These are phyloP conservation scores for Ganoderma lucidum DNA, from an alignment of 1,284 basidiomycete species.

Conservation along the genomic window DNA sequence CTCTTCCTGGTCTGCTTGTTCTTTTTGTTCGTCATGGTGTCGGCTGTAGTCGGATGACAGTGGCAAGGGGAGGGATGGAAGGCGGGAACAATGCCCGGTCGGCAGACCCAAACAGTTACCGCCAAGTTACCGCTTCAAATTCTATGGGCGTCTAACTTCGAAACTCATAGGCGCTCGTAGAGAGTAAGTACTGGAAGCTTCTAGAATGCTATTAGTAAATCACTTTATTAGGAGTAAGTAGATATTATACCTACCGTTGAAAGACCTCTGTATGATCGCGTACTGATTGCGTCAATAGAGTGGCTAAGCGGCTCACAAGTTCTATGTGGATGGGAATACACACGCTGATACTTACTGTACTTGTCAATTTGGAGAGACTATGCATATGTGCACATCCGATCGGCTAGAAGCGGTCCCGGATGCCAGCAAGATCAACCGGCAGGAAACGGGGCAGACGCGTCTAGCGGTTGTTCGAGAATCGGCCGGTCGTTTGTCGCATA, in stretches of 20 bases:
- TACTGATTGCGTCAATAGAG: too few species aligned
- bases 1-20: conserved; percentile 42
- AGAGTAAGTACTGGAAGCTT: neutral
- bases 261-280: too few species aligned
- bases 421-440: neutral
- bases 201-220: neutral
- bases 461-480: neutral
- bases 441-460: neutral
- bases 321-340: too few species aligned
- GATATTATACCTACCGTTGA: too few species aligned
- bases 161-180: neutral
- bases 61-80: neutral
- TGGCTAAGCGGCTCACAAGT: too few species aligned
- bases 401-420: too few species aligned
- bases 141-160: conserved; percentile 6
- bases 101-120: neutral
- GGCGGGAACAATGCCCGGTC: neutral
- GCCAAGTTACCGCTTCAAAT: neutral
- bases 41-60: conserved; percentile 11
- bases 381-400: too few species aligned
- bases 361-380: too few species aligned
- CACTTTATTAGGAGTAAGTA: neutral
- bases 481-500: neutral
- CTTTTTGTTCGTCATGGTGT: conserved; percentile 41
- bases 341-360: too few species aligned